Evolutionary conservation across 768 basidiomycete genomes (phyloP).

Genomic region (Agrocybe praecox): DNA sequence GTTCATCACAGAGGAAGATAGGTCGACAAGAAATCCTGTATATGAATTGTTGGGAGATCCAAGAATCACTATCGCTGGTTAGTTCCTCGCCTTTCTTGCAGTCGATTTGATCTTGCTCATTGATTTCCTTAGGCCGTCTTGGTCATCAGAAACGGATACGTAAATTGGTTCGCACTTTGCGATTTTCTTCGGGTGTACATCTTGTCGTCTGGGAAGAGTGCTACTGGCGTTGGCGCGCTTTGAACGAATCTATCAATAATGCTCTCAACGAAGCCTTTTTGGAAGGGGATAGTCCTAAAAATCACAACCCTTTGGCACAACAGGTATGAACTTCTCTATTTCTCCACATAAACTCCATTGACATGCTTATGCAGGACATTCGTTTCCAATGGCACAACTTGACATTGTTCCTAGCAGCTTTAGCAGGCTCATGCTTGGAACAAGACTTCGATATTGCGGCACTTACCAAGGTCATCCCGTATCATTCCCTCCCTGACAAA

Average conservation of each 20-base stretch:
- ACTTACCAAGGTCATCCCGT: conserved; percentile 56
- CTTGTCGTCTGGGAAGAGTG: conserved; percentile 84
- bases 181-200: conserved; percentile 66
- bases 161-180: conserved; percentile 65
- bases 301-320: conserved; percentile 23
- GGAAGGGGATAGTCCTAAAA: conserved; percentile 27
- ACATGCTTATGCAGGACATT: conserved; percentile 51
- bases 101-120: background rate
- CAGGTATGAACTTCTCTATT: background rate
- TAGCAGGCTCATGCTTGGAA: conserved; percentile 65
- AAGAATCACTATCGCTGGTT: conserved; percentile 67
- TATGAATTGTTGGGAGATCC: conserved; percentile 84
- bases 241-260: conserved; percentile 62
- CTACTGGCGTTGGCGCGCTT: conserved; percentile 71
- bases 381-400: conserved; percentile 86
- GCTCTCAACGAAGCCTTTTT: conserved; percentile 29
- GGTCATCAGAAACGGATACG: conserved; percentile 82
- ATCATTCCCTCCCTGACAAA: conserved; percentile 66
- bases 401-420: conserved; percentile 73
- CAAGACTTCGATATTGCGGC: conserved; percentile 53
- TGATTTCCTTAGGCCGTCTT: conserved; percentile 56
- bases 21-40: conserved; percentile 68
- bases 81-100: conserved; percentile 23
- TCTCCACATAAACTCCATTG: too few relatives aligned
- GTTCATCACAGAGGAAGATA: conserved; percentile 58